A percentile compares a stretch with the other conserved stretches of the same genome.
These are phyloP conservation scores for Adansonia madagascariensis DNA, from an alignment of 441 rosid species.

Conservation along the genomic window DNA sequence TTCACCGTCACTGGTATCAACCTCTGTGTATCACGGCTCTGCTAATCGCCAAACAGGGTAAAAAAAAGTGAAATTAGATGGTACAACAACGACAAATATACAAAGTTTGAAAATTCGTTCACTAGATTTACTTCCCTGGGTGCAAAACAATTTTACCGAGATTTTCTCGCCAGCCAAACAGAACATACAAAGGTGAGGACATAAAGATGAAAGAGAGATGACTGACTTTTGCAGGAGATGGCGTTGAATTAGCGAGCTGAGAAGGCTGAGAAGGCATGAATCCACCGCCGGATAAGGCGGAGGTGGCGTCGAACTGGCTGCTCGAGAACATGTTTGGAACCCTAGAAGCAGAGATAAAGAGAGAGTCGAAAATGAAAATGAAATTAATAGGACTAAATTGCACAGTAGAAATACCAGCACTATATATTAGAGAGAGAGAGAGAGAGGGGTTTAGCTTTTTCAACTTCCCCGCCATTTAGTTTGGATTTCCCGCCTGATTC, in stretches of 20 bases:
- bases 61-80: conserved; percentile 11
- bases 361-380: not conserved
- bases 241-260: conserved; percentile 49
- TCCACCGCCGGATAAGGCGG: conserved; percentile 92
- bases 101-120: not conserved
- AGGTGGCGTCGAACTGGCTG: conserved; percentile 74
- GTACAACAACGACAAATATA: not conserved
- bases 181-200: not conserved
- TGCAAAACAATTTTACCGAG: not conserved
- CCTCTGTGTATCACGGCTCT: conserved; percentile 69
- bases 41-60: conserved; percentile 6
- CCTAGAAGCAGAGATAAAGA: not conserved
- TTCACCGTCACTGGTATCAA: conserved; percentile 79
- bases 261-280: conserved; percentile 80
- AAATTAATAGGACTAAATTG: not conserved
- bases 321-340: conserved; percentile 23
- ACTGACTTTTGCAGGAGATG: conserved; percentile 64
- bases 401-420: not conserved
- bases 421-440: too few species aligned
- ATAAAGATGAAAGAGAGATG: not conserved
- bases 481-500: conserved; percentile 20
- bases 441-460: too few species aligned
- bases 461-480: conserved; percentile 22
- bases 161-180: conserved; percentile 15
- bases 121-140: not conserved